Evolutionary conservation across 345 rosid species (phyloP).

Genomic region (Moricandia moricandioides): DNA sequence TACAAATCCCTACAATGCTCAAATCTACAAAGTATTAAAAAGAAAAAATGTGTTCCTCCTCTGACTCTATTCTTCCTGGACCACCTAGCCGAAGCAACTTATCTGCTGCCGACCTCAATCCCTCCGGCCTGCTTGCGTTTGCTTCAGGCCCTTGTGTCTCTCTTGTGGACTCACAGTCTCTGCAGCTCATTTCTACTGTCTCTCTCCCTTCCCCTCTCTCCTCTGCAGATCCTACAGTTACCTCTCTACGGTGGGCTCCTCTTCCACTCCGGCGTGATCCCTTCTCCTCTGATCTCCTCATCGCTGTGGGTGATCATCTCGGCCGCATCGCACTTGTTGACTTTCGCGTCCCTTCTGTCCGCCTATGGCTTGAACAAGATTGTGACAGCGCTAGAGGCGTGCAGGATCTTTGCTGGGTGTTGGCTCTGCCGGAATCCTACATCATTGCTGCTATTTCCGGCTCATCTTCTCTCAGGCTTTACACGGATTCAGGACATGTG

Average conservation of each 20-base stretch:
- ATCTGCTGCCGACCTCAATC: background rate
- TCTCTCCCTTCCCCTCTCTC: background rate
- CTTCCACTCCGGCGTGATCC: background rate
- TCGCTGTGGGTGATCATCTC: background rate
- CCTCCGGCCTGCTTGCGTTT: background rate
- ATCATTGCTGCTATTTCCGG: background rate
- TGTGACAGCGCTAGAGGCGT: background rate
- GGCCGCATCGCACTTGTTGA: background rate
- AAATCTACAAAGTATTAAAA: background rate
- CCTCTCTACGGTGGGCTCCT: background rate
- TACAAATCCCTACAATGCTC: background rate
- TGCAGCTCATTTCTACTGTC: background rate
- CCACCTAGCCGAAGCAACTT: background rate
- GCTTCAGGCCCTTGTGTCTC: background rate
- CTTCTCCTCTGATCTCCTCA: background rate
- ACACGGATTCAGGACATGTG: background rate
- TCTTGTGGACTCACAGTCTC: background rate
- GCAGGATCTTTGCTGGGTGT: background rate
- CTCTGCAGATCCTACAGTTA: background rate
- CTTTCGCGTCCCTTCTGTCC: no score
- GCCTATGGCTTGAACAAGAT: background rate
- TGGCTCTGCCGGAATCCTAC: background rate
- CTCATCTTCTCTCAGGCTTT: background rate
- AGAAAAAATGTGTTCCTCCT: background rate
- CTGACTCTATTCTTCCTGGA: background rate